phyloP scores from a whole-genome alignment of 352 stramenopile species.

The Achlya hypogyna region DNA sequence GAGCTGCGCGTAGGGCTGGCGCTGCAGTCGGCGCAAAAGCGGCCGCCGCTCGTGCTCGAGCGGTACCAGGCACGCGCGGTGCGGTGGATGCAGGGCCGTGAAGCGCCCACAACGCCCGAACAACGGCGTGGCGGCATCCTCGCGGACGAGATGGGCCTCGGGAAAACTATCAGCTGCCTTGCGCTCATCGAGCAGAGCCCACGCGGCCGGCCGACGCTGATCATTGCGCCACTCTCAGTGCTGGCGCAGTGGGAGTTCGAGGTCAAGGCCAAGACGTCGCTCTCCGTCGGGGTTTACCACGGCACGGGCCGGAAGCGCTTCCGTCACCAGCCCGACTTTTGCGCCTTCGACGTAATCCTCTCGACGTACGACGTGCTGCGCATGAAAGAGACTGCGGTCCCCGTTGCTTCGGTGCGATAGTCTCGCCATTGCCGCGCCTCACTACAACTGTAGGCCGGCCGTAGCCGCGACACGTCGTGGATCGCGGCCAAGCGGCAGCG shows the following conservation, averaged over 20 bases:
- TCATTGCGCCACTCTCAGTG: slow-evolving; percentile 78
- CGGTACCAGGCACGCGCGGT: slow-evolving; percentile 81
- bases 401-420: background rate
- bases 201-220: slow-evolving; percentile 43
- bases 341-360: slow-evolving; percentile 66
- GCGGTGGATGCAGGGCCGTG: slow-evolving; percentile 79
- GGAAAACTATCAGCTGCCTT: slow-evolving; percentile 86
- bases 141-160: slow-evolving; percentile 83
- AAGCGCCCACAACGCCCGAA: slow-evolving; percentile 18
- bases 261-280: slow-evolving; percentile 64
- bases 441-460: background rate
- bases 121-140: slow-evolving; percentile 65
- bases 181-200: slow-evolving; percentile 56
- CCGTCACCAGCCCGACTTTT: slow-evolving; percentile 57
- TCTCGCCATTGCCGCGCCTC: background rate
- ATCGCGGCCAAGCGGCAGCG: slow-evolving; percentile 3
- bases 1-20: slow-evolving; percentile 53
- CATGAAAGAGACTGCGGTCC: slow-evolving; percentile 57
- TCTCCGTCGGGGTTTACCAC: slow-evolving; percentile 70
- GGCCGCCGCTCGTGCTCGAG: slow-evolving; percentile 32
- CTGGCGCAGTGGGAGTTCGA: slow-evolving; percentile 80
- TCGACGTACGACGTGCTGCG: slow-evolving; percentile 76
- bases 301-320: slow-evolving; percentile 52
- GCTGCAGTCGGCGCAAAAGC: slow-evolving; percentile 2
- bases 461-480: slow-evolving; percentile 3